These are phyloP conservation scores for Blastobotrys terrestris DNA, from an alignment of 805 yeast species.

Conservation along the genomic window DNA sequence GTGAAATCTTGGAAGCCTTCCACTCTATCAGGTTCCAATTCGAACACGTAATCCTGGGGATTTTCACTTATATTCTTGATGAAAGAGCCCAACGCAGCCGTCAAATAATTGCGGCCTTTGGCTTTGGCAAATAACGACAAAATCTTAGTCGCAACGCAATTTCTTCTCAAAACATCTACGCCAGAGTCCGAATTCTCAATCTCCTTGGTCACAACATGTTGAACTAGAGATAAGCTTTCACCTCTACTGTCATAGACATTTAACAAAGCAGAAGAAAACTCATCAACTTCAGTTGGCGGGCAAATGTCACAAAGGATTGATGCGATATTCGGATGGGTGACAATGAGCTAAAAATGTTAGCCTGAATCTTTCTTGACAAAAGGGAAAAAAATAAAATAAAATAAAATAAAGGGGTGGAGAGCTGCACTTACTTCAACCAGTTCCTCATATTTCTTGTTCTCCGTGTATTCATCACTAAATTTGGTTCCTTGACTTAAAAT, in stretches of 20 bases:
- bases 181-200: slow-evolving; percentile 53
- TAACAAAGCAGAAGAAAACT: slow-evolving; percentile 59
- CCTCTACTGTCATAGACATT: slow-evolving; percentile 44
- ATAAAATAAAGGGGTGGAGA: background rate
- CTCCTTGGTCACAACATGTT: slow-evolving; percentile 54
- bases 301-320: slow-evolving; percentile 55
- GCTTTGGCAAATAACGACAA: slow-evolving; percentile 63
- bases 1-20: slow-evolving; percentile 32
- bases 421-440: slow-evolving; percentile 15
- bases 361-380: background rate
- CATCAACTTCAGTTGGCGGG: slow-evolving; percentile 62
- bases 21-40: slow-evolving; percentile 48
- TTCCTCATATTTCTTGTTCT: slow-evolving; percentile 18
- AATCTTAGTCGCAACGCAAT: slow-evolving; percentile 75
- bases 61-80: slow-evolving; percentile 45
- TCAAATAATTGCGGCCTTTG: slow-evolving; percentile 58
- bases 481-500: slow-evolving; percentile 39
- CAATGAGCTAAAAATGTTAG: slow-evolving; percentile 11
- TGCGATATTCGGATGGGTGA: slow-evolving; percentile 32
- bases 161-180: slow-evolving; percentile 71
- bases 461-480: slow-evolving; percentile 20
- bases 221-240: slow-evolving; percentile 36
- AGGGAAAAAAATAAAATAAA: background rate
- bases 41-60: slow-evolving; percentile 45
- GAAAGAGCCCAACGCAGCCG: slow-evolving; percentile 47